phyloP scores from a whole-genome alignment of 148 eudicot species.

The Rhododendron vialii region DNA sequence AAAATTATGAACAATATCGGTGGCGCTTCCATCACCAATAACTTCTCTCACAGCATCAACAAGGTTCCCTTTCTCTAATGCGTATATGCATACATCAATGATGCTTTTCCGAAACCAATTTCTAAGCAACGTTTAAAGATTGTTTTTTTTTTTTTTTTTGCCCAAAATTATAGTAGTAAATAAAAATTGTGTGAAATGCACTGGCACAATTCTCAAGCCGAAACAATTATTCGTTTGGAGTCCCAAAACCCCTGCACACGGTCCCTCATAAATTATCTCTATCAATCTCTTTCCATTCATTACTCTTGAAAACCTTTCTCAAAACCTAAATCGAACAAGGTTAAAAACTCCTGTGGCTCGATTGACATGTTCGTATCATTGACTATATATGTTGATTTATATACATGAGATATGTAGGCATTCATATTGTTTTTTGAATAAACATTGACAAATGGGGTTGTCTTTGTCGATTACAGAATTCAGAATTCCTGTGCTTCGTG shows the following conservation, averaged over 20 bases:
- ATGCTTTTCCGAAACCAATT: too few relatives aligned
- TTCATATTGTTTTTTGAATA: too few relatives aligned
- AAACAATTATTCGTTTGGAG: too few relatives aligned
- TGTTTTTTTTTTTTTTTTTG: too few relatives aligned
- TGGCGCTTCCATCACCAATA: constrained; percentile 4
- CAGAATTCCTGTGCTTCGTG: constrained; percentile 45
- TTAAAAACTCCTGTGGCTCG: neutral
- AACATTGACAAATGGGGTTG: neutral
- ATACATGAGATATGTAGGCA: too few relatives aligned
- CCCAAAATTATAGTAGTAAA: neutral
- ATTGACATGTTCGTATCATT: neutral
- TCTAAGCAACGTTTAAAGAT: neutral
- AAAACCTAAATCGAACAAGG: too few relatives aligned
- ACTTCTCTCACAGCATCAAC: constrained; percentile 41
- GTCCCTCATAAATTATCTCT: too few relatives aligned
- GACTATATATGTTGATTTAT: too few relatives aligned
- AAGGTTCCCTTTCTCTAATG: constrained; percentile 31
- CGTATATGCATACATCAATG: neutral
- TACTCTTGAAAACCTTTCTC: too few relatives aligned
- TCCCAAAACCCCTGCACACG: too few relatives aligned
- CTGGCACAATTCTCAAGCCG: neutral
- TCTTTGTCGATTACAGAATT: constrained; percentile 49
- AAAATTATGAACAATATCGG: constrained; percentile 72
- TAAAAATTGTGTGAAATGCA: neutral
- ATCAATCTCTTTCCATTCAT: too few relatives aligned